Conservation (phyloP, 345 rosid species). For the Fremontodendron californicum region DNA sequence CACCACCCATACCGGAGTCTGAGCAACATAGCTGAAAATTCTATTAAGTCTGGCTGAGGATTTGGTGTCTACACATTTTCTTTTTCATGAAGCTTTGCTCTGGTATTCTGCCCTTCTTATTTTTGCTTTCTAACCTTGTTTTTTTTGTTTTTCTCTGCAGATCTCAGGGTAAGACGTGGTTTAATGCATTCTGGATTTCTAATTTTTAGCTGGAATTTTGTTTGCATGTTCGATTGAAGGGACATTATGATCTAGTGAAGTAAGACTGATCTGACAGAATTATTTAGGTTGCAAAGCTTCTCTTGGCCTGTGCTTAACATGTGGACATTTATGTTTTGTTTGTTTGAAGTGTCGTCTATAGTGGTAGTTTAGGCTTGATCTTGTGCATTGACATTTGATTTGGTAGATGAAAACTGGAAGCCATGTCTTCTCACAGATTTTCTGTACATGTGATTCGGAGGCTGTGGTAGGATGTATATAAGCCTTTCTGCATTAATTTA, state of each 20-base stretch:
- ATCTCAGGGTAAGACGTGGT: conserved; percentile 74
- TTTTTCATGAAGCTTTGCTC: conserved; percentile 5
- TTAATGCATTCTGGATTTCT: conserved; percentile 16
- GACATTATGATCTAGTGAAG: conserved; percentile 7
- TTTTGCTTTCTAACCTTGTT: conserved; percentile 12
- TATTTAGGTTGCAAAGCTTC: neutral
- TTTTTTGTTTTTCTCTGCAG: conserved; percentile 53
- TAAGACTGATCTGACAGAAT: conserved; percentile 10
- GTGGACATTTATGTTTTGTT: neutral
- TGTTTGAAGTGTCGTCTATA: neutral
- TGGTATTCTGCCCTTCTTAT: neutral
- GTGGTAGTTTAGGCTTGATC: neutral
- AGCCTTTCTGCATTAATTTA: neutral
- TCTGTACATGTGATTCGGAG: neutral
- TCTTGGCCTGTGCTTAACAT: neutral
- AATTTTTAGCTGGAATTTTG: conserved; percentile 19
- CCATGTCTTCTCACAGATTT: neutral
- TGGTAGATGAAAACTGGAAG: neutral
- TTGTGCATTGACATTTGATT: neutral
- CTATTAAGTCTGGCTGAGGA: neutral
- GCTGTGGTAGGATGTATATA: neutral
- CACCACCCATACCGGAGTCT: too few relatives aligned
- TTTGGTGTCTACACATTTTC: neutral
- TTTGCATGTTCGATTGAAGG: neutral
- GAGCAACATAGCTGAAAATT: too few relatives aligned